phyloP scores from a whole-genome alignment of 768 basidiomycete genomes.

The Termitomyces sp. region DNA sequence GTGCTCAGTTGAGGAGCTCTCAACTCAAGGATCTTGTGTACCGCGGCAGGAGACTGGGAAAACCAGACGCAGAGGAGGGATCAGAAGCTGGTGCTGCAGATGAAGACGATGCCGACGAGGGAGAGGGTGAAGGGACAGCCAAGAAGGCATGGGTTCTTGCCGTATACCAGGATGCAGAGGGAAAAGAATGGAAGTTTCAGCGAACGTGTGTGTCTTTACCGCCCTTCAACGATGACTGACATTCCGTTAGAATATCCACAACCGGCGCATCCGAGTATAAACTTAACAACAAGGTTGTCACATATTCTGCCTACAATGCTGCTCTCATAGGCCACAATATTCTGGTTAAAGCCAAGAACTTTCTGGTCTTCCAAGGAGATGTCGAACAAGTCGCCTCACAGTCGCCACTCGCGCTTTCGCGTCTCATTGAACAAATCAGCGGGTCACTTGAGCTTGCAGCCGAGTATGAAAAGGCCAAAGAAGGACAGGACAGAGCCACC shows the following conservation, averaged over 20 bases:
- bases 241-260: constrained; percentile 69
- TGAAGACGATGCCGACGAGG: constrained; percentile 50
- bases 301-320: constrained; percentile 85
- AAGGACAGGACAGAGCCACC: constrained; percentile 83
- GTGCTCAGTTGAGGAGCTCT: constrained; percentile 86
- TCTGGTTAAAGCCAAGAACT: constrained; percentile 98
- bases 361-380: constrained; percentile 98
- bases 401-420: constrained; percentile 83
- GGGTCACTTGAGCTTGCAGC: constrained; percentile 87
- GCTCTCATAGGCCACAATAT: constrained; percentile 89
- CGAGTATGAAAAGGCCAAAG: constrained; percentile 89
- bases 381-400: constrained; percentile 98
- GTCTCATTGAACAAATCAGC: constrained; percentile 92
- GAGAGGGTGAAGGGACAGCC: constrained; percentile 77
- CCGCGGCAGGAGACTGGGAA: constrained; percentile 73
- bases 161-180: constrained; percentile 72
- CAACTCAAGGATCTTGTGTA: constrained; percentile 96
- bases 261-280: constrained; percentile 89
- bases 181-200: constrained; percentile 88
- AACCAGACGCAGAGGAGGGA: constrained; percentile 38
- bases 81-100: constrained; percentile 43
- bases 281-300: constrained; percentile 76
- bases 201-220: constrained; percentile 65
- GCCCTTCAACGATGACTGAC: constrained; percentile 1
- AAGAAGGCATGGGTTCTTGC: constrained; percentile 96